Evolutionary conservation across 768 basidiomycete genomes (phyloP).

Genomic region (Xanthoconium stramineum): DNA sequence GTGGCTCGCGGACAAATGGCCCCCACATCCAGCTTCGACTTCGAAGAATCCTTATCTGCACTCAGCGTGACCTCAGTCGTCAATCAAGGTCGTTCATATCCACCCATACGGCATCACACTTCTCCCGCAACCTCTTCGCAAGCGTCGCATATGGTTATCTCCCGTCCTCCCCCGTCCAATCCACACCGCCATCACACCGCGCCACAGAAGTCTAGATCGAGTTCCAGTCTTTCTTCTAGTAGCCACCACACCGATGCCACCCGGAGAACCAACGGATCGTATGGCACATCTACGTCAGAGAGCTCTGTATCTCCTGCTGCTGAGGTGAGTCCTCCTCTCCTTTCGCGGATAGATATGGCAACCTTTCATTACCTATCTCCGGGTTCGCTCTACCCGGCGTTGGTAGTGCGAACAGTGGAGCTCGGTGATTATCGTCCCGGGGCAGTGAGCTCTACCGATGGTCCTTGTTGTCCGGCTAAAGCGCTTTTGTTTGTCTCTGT

Average conservation of each 20-base stretch:
- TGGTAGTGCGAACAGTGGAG: constrained; percentile 8
- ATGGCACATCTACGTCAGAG: constrained; percentile 21
- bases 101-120: constrained; percentile 21
- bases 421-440: constrained; percentile 25
- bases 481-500: constrained; percentile 13
- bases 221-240: constrained; percentile 20
- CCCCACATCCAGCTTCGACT: constrained; percentile 22
- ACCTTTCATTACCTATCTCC: constrained; percentile 17
- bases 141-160: constrained; percentile 3
- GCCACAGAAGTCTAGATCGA: constrained; percentile 28
- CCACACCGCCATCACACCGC: constrained; percentile 7
- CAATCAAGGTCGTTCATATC: constrained; percentile 33
- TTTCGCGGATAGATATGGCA: constrained; percentile 9
- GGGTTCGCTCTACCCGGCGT: constrained; percentile 14
- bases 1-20: constrained; percentile 23
- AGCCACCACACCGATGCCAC: constrained; percentile 27
- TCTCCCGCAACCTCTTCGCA: constrained; percentile 21
- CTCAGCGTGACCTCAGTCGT: constrained; percentile 30
- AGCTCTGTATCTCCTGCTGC: constrained; percentile 19
- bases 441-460: not conserved
- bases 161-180: constrained; percentile 4
- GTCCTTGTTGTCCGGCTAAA: not conserved
- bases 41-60: constrained; percentile 28
- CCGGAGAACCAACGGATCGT: constrained; percentile 23
- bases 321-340: constrained; percentile 21